phyloP scores from a whole-genome alignment of 768 basidiomycete species.

The Fomitopsis serialis region DNA sequence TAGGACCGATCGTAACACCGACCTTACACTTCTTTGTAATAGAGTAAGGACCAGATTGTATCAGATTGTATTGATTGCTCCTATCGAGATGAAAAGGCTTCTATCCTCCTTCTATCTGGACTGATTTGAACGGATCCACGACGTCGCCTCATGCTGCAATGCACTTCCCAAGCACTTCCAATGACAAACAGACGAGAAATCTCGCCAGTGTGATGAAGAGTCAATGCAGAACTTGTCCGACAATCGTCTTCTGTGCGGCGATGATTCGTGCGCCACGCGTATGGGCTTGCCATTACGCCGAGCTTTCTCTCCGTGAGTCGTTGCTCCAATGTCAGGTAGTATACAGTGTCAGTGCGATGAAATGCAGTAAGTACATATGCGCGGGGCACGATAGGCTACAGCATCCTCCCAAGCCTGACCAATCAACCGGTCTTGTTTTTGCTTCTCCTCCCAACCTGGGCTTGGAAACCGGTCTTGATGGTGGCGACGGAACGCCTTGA shows the following conservation, averaged over 20 bases:
- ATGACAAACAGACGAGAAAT: too few species aligned
- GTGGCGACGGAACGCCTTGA: conserved; percentile 88
- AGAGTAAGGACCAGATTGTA: not conserved
- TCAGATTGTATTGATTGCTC: not conserved
- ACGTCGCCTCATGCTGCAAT: not conserved
- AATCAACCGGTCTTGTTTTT: conserved; percentile 67
- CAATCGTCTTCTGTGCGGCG: too few species aligned
- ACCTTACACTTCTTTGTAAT: not conserved
- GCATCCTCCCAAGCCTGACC: not conserved
- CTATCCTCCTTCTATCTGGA: not conserved
- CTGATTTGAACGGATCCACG: not conserved
- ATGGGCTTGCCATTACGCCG: too few species aligned
- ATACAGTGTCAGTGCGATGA: conserved; percentile 4
- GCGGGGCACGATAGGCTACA: conserved; percentile 11
- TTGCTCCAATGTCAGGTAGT: not conserved
- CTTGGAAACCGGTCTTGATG: conserved; percentile 99
- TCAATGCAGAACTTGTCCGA: too few species aligned
- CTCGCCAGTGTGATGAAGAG: too few species aligned
- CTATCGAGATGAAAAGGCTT: not conserved
- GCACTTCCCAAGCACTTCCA: too few species aligned
- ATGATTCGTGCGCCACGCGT: too few species aligned
- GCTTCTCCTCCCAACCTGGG: conserved; percentile 86
- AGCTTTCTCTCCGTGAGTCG: not conserved
- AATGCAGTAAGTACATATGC: not conserved
- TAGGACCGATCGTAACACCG: not conserved